Conservation (phyloP, 192 early-diverging fungal species). For the Glomus cerebriforme region DNA sequence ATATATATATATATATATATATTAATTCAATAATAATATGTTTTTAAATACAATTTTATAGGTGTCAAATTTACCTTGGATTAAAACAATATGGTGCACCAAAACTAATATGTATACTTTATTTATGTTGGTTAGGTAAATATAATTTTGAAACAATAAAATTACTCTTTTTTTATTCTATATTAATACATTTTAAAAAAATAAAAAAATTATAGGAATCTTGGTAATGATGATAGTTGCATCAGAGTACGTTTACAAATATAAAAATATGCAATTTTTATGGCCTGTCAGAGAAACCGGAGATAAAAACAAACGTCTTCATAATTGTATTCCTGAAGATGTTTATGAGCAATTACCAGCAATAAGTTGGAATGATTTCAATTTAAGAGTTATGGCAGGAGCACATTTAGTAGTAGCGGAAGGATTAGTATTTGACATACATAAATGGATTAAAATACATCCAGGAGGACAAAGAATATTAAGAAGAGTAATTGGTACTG, state of each 20-base stretch:
- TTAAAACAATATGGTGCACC: not conserved
- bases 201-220: not conserved
- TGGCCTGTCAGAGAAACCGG: not conserved
- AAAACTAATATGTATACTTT: not conserved
- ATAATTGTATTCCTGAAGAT: not conserved
- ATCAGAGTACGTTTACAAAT: not conserved
- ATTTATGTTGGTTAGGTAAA: not conserved
- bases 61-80: not conserved
- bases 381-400: not conserved
- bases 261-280: constrained; percentile 3
- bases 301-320: not conserved
- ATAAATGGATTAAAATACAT: constrained; percentile 28
- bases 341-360: not conserved
- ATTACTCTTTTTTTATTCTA: not conserved
- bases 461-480: constrained; percentile 29
- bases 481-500: constrained; percentile 31
- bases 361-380: constrained; percentile 1
- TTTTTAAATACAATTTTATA: not conserved
- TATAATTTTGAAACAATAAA: not conserved
- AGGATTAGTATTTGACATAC: constrained; percentile 28
- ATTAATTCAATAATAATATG: not conserved
- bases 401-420: constrained; percentile 26
- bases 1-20: too few species aligned
- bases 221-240: not conserved
- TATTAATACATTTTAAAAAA: not conserved